Evolutionary conservation across 768 basidiomycete genomes (phyloP), one percentile per base, ranked within the genome.

Genomic region (Naganishia randhawae): DNA sequence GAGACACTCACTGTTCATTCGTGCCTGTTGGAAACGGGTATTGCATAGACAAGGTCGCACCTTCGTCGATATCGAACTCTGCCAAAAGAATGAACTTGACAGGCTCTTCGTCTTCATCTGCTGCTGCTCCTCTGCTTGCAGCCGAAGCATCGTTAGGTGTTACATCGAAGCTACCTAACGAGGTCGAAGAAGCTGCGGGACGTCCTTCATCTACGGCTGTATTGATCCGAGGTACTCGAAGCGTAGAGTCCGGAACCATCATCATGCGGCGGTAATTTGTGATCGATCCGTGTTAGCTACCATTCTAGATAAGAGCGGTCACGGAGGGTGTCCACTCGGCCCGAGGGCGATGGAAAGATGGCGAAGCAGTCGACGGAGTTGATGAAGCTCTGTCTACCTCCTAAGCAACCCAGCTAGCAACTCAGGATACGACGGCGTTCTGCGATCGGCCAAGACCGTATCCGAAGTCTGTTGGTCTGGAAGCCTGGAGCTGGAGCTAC

Each of bases 61-160:
- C 96, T 67, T 89, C 86, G 76, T 92, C 88, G 71, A 99, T 97
- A 83, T 99, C 91, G 82, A 99, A 99, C 80, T 98, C 96, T n/a
- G 96, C 96, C 63, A 98, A 85, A 54, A 99, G 84, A 69, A 96
- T 89, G 81, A 94, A 97, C 22, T 92, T 91, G 51, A 80, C 81
- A 42, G 80, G 76, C 50, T 79, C 79, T 41, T 77, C 78, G 16
- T 73, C 70, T n/a, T 63, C 64, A 9, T 39, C 39, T 42, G 19
- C 41, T 11, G 11, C 45, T 11, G 19, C 19, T 48, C 25, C 45
- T 48, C 25, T 48, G 45, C 19, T n/a, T 7, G 45, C 14, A 4
- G 4, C 25, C 45, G 11, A 48, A n/a, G n/a, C n/a, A 22, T 48
- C 45, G n/a, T 48, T 3, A 7, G 45, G 45, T 48, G 4, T 22